Conservation (phyloP, 352 stramenopile species). For the Phytophthora kernoviae region DNA sequence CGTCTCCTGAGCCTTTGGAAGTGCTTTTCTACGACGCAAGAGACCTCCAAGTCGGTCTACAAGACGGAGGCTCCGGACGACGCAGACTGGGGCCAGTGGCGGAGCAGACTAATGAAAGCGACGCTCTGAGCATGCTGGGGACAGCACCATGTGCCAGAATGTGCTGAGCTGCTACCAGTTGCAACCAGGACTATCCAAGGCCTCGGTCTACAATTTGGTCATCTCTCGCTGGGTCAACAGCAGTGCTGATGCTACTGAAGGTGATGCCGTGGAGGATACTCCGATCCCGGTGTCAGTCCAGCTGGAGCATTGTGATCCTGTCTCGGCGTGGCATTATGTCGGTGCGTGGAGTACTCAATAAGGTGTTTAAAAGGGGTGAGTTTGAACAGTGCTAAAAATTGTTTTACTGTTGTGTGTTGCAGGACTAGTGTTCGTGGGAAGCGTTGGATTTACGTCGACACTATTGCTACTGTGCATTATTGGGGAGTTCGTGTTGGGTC, state of each 20-base stretch:
- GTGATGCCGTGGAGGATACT: slow-evolving; percentile 6
- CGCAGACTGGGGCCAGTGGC: slow-evolving; percentile 11
- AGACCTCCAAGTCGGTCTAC: slow-evolving; percentile 20
- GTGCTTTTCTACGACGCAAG: slow-evolving; percentile 58
- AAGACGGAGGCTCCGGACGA: slow-evolving; percentile 6
- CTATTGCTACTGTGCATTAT: slow-evolving; percentile 48
- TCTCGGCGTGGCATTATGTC: slow-evolving; percentile 43
- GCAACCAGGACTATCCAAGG: slow-evolving; percentile 39
- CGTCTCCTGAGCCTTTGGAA: slow-evolving; percentile 45
- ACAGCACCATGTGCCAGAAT: slow-evolving; percentile 33
- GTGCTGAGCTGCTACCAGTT: slow-evolving; percentile 37
- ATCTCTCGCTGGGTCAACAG: slow-evolving; percentile 33
- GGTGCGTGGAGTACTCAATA: slow-evolving; percentile 39
- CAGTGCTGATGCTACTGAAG: not conserved
- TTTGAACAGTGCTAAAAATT: not conserved
- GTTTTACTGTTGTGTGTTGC: not conserved
- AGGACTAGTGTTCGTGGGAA: slow-evolving; percentile 46
- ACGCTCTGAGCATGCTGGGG: slow-evolving; percentile 13
- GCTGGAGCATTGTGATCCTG: slow-evolving; percentile 48
- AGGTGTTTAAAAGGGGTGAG: not conserved
- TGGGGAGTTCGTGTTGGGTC: slow-evolving; percentile 48
- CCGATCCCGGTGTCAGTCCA: slow-evolving; percentile 26
- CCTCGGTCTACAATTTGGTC: slow-evolving; percentile 49
- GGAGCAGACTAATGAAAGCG: slow-evolving; percentile 8
- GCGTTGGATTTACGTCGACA: slow-evolving; percentile 50